Conservation (phyloP, 495 filamentous ascomycete genomes). For the Penicillium arizonense region DNA sequence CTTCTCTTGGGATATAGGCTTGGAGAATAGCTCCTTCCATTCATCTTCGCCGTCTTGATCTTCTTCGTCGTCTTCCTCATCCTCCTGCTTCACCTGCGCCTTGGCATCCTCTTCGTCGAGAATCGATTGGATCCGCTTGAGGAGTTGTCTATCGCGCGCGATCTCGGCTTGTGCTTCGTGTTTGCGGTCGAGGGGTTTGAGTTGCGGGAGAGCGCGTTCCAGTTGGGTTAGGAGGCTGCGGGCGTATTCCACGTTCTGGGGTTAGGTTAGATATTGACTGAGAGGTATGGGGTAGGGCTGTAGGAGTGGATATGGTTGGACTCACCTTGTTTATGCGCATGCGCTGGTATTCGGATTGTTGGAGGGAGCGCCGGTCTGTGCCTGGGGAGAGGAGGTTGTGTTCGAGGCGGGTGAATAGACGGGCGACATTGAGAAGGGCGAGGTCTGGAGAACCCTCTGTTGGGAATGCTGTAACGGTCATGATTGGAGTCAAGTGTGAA, state of each 20-base stretch:
- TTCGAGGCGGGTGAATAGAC: conserved; percentile 75
- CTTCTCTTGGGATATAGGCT: conserved; percentile 13
- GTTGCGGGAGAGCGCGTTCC: conserved; percentile 65
- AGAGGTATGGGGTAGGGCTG: not conserved
- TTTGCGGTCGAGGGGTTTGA: conserved; percentile 64
- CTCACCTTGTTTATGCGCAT: conserved; percentile 51
- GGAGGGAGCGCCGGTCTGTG: conserved; percentile 57
- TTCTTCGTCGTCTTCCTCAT: conserved; percentile 31
- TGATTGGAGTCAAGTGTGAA: conserved; percentile 5
- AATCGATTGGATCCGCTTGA: conserved; percentile 62
- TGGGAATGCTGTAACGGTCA: conserved; percentile 36
- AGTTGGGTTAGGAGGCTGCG: conserved; percentile 70
- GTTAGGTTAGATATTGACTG: not conserved
- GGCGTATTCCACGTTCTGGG: conserved; percentile 78
- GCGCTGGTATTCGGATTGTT: conserved; percentile 67
- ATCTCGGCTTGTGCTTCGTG: conserved; percentile 68
- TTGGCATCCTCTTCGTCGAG: conserved; percentile 47
- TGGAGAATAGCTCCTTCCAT: conserved; percentile 37
- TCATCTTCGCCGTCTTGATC: conserved; percentile 29
- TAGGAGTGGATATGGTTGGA: too few species aligned
- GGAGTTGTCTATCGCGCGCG: conserved; percentile 57
- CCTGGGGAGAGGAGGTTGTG: conserved; percentile 67
- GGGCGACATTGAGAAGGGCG: conserved; percentile 58
- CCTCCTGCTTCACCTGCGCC: conserved; percentile 15
- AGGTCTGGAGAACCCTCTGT: conserved; percentile 33